A percentile compares a stretch with the other conserved stretches of the same genome.
phyloP scores from a whole-genome alignment of 1,139 yeast species.

The Spathaspora sp. region DNA sequence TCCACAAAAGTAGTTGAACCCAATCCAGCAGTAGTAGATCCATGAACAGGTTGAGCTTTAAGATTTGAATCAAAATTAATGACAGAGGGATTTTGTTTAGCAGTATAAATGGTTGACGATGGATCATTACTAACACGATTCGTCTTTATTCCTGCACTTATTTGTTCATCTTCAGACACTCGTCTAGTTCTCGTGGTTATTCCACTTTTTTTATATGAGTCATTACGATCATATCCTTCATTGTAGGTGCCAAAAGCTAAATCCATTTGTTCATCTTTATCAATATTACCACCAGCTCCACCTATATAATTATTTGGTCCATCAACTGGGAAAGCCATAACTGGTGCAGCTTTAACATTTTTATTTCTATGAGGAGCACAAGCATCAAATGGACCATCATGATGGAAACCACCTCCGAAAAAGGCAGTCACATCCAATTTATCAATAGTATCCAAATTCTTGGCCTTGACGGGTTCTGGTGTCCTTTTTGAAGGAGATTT shows the following conservation, averaged over 20 bases:
- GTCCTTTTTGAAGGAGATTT: slow-evolving; percentile 41
- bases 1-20: slow-evolving; percentile 92
- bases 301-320: slow-evolving; percentile 89
- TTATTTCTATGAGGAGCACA: slow-evolving; percentile 96
- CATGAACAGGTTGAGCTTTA: slow-evolving; percentile 77
- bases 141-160: slow-evolving; percentile 12
- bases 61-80: slow-evolving; percentile 68
- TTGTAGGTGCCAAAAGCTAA: slow-evolving; percentile 58
- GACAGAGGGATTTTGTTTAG: slow-evolving; percentile 53
- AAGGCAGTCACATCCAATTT: slow-evolving; percentile 93
- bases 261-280: slow-evolving; percentile 57
- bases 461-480: slow-evolving; percentile 46
- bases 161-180: slow-evolving; percentile 2
- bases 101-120: slow-evolving; percentile 25
- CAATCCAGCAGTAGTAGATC: slow-evolving; percentile 79
- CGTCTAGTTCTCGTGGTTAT: slow-evolving; percentile 11
- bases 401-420: slow-evolving; percentile 95
- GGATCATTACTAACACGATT: slow-evolving; percentile 18
- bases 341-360: slow-evolving; percentile 80
- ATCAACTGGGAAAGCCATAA: slow-evolving; percentile 90
- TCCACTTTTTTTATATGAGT: slow-evolving; percentile 28
- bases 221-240: slow-evolving; percentile 32
- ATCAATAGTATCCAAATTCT: slow-evolving; percentile 87
- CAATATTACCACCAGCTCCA: slow-evolving; percentile 51
- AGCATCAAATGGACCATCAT: slow-evolving; percentile 98